A percentile compares a stretch with the other conserved stretches of the same genome.
phyloP scores from a whole-genome alignment of 208 protist species.

The Crithidia bombi region DNA sequence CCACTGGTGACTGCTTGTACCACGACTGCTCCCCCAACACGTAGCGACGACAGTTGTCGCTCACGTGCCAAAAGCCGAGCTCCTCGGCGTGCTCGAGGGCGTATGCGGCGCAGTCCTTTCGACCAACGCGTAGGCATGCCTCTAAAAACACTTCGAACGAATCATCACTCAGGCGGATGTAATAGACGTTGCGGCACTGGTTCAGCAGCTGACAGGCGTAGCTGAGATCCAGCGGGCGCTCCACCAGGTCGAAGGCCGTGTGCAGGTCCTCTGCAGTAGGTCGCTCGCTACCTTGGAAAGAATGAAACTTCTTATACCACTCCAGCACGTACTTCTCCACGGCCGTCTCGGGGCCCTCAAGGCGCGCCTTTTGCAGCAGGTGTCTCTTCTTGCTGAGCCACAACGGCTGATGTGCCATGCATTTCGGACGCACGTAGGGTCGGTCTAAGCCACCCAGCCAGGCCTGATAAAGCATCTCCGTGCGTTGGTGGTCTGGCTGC shows the following conservation, averaged over 20 bases:
- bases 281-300: conserved; percentile 80
- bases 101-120: conserved; percentile 86
- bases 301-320: conserved; percentile 85
- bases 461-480: conserved; percentile 93
- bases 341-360: conserved; percentile 85
- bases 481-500: conserved; percentile 91
- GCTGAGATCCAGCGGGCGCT: conserved; percentile 89
- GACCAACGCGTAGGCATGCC: conserved; percentile 87
- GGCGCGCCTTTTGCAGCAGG: conserved; percentile 75
- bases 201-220: conserved; percentile 88
- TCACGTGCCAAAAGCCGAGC: conserved; percentile 87
- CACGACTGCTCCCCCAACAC: conserved; percentile 82
- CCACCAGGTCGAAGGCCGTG: conserved; percentile 89
- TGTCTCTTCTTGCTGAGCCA: conserved; percentile 92
- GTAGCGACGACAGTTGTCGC: conserved; percentile 80
- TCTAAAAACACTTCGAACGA: conserved; percentile 89
- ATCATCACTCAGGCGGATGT: conserved; percentile 76
- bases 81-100: conserved; percentile 76
- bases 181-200: conserved; percentile 85
- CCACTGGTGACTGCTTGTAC: conserved; percentile 79
- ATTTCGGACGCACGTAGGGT: conserved; percentile 89
- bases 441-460: conserved; percentile 92
- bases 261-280: conserved; percentile 89
- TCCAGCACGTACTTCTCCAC: conserved; percentile 91
- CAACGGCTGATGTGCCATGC: conserved; percentile 88